phyloP scores from a whole-genome alignment of 2,329 filamentous ascomycete species.

The Phialophora macrospora region DNA sequence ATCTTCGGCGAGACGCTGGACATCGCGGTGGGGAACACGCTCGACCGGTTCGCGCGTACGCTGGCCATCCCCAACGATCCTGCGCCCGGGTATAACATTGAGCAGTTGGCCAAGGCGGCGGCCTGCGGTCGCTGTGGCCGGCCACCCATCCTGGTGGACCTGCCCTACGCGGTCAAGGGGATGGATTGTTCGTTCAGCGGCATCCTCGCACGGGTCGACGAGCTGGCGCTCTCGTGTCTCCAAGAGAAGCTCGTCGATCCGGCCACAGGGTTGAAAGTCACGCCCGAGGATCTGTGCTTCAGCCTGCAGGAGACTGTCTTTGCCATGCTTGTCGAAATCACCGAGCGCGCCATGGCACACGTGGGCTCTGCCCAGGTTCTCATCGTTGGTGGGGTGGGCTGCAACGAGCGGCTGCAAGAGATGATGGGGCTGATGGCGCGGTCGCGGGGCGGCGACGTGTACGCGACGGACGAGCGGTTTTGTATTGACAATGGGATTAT shows the following conservation, averaged over 20 bases:
- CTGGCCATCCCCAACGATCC: constrained; percentile 93
- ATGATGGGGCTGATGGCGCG: constrained; percentile 98
- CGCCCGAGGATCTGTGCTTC: constrained; percentile 86
- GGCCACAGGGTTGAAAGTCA: constrained; percentile 62
- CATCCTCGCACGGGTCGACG: constrained; percentile 82
- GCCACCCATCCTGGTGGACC: constrained; percentile 71
- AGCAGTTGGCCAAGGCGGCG: constrained; percentile 78
- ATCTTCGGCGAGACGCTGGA: constrained; percentile 98
- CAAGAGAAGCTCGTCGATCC: constrained; percentile 49
- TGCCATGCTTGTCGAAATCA: constrained; percentile 98
- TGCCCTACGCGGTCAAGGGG: constrained; percentile 95
- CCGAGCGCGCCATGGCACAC: constrained; percentile 97
- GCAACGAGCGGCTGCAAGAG: constrained; percentile 89
- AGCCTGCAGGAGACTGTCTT: constrained; percentile 93
- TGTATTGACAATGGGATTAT: constrained; percentile 99
- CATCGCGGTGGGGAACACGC: constrained; percentile 95
- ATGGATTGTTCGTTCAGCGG: constrained; percentile 98
- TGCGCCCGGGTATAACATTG: constrained; percentile 96
- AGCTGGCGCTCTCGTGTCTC: constrained; percentile 72
- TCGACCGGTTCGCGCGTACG: constrained; percentile 92
- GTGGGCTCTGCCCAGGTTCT: constrained; percentile 89
- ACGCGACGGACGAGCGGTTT: constrained; percentile 93
- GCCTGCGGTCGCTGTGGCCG: no score
- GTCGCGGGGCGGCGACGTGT: constrained; percentile 86
- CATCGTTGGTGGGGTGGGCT: constrained; percentile 94